Base-by-base conservation (phyloP, 306 rosid genomes). In the Glycine latifolia region DNA sequence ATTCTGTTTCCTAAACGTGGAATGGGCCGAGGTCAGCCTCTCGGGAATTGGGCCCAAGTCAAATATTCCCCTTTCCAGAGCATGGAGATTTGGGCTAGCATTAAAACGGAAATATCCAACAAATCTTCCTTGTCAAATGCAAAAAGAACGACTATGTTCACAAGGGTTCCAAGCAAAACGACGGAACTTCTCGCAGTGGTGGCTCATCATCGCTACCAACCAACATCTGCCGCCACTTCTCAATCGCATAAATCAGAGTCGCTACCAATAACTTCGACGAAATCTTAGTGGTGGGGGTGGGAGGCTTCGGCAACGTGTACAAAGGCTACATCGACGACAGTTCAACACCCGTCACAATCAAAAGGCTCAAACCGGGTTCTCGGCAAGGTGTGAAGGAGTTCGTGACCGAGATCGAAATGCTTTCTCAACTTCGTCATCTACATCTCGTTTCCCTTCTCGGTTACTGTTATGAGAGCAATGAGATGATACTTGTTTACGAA, bases 361-460 rank as follows among this genome's bases (percentile, higher is more conserved):
- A 67, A 9, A n/a, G 73, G 33, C 73, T 67, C 8, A 67, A 67
- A 67, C 14, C 33, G 0, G 73, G n/a, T 43, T 67, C 73, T 3
- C 50, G 20, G 0, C 90, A 88, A 56, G 90, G 90, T 6, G 76
- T 44, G 3, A 41, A 8, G 0, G 94, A 91, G 67, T 91, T 91
- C 84, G 4, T 14, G 46, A 86, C 60, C 0, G 88, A 91, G 82
- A 91, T 89, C 5, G 72, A 89, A 75, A 71, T 91, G 89, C 71
- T 87, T 7, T 91, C 90, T 0, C 82, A 84, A 4, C 86, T 91
- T 5, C 88, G 87, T 2, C 91, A 91, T 16, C 56, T 1, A 3
- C 81, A 88, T 59, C 54, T 84, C 0, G 88, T 87, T 0, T 59
- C 88, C 2, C 86, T 87, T 6, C 16, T 91, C 0, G 89, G 91